Percentiles rank a stretch among this genome's conserved stretches.
These are phyloP conservation scores for Fusarium circinatum DNA, from an alignment of 2,329 filamentous ascomycete genomes.

Conservation along the genomic window DNA sequence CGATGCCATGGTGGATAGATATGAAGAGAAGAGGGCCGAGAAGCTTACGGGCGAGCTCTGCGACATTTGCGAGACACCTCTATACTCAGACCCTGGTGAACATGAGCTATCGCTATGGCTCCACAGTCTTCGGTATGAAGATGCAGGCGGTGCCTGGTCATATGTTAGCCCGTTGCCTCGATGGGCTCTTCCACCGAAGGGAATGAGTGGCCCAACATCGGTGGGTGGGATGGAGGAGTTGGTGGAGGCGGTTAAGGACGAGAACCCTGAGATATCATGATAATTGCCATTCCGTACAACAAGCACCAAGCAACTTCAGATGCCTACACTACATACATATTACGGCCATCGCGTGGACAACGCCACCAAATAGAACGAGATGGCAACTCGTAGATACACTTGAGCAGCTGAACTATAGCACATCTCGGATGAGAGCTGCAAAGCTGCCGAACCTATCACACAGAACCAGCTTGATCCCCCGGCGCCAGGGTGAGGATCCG, in stretches of 20 bases:
- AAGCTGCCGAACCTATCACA: constrained; percentile 20
- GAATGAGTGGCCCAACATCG: constrained; percentile 75
- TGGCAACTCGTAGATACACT: constrained; percentile 26
- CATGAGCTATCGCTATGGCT: constrained; percentile 95
- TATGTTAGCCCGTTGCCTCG: constrained; percentile 85
- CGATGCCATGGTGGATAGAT: constrained; percentile 90
- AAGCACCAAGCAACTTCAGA: constrained; percentile 25
- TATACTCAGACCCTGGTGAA: constrained; percentile 91
- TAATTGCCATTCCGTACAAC: constrained; percentile 27
- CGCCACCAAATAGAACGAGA: constrained; percentile 28
- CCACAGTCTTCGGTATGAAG: constrained; percentile 90
- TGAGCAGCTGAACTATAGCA: constrained; percentile 10
- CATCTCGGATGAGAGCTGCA: constrained; percentile 23
- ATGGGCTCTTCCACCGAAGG: constrained; percentile 87
- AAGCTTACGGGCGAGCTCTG: constrained; percentile 90
- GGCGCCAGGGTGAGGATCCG: constrained; percentile 5
- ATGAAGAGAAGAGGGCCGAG: constrained; percentile 91
- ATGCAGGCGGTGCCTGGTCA: constrained; percentile 83
- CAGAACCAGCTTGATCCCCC: background rate
- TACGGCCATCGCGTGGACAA: constrained; percentile 6
- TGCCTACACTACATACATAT: constrained; percentile 13
- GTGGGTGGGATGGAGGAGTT: constrained; percentile 70
- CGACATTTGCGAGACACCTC: constrained; percentile 81
- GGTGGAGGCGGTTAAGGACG: constrained; percentile 63
- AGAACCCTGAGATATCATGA: constrained; percentile 54